Evolutionary conservation across 106 monocot species (phyloP), one percentile per base, ranked within the genome.

Genomic region (Posidonia australis): DNA sequence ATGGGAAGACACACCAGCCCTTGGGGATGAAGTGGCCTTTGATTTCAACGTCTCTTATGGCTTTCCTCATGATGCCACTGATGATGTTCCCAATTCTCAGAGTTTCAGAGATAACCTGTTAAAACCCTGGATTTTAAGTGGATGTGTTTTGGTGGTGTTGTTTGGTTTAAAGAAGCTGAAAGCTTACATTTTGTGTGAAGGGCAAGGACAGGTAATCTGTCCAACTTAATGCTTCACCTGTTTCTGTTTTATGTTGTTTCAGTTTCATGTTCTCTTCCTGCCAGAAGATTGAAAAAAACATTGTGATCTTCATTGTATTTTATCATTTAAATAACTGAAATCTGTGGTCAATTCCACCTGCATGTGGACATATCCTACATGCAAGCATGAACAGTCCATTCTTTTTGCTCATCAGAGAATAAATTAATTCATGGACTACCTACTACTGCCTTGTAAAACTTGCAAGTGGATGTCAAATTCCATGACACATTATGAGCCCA

Each of bases 1-100:
- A 94, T 45, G 78, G 74, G 72, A 89, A 83, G 10, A 89, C 83
- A 28, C 89, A 94, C 93, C 93, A 94, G 11, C 86, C 93, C 57
- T 94, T 86, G 23, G 93, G 93, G 30, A 94, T 86, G 47, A 89
- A 76, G 58, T 89, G 70, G 22, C 89, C 93, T 53, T 86, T 89
- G 44, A 94, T 74, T 71, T 82, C 86, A 25, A 86, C 70, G 58
- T 89, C 89, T 68, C 59, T 77, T 68, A 82, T 75, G 1, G 93
- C 86, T 54, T 72, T 94, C 51, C 93, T 67, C 85, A 94, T 86
- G 22, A 86, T 82, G 16, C 93, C 93, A 13, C 70, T 78, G 18
- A 94, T 94, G 6, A 94, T 84, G 84, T 86, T 94, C 24, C 93
- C 93, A 60, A 94, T 18, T 10, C 93, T 70, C 10, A 94, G 58